Evolutionary conservation across 2,329 filamentous ascomycete genomes (phyloP).

Genomic region (Talaromyces marneffei): DNA sequence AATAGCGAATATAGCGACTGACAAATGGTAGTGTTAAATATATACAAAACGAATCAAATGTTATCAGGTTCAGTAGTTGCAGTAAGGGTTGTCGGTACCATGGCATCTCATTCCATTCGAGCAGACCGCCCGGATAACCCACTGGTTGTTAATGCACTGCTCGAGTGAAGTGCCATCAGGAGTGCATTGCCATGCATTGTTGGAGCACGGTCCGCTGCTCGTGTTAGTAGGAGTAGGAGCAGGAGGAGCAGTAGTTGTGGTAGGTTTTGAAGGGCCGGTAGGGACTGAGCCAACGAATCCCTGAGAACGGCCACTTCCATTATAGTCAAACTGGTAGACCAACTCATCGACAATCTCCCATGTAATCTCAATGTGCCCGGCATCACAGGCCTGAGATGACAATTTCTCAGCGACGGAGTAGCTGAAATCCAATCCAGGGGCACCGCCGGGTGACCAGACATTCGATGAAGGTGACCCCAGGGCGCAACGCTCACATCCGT

Average conservation of each 20-base stretch:
- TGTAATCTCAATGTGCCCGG: conserved; percentile 10
- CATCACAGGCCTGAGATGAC: conserved; percentile 2
- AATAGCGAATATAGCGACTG: neutral
- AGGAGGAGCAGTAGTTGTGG: neutral
- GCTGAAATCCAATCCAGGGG: conserved; percentile 12
- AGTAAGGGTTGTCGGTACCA: conserved; percentile 7
- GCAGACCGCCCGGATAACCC: conserved; percentile 1
- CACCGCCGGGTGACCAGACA: neutral
- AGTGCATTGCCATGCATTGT: conserved; percentile 9
- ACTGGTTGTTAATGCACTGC: conserved; percentile 6
- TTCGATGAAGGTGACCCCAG: neutral
- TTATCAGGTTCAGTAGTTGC: neutral
- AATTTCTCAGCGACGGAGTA: conserved; percentile 4
- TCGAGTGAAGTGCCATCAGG: neutral
- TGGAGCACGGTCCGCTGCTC: neutral
- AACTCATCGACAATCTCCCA: conserved; percentile 14
- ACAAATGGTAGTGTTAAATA: neutral
- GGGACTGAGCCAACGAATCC: neutral
- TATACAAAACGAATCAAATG: neutral
- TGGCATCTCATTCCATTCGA: conserved; percentile 5
- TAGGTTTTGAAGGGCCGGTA: neutral
- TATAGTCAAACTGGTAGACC: conserved; percentile 10
- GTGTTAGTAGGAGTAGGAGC: neutral
- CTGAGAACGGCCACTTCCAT: conserved; percentile 6
- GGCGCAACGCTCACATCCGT: conserved; percentile 11